Base-by-base conservation (phyloP, 352 stramenopile species). In the Globisporangium lucens region DNA sequence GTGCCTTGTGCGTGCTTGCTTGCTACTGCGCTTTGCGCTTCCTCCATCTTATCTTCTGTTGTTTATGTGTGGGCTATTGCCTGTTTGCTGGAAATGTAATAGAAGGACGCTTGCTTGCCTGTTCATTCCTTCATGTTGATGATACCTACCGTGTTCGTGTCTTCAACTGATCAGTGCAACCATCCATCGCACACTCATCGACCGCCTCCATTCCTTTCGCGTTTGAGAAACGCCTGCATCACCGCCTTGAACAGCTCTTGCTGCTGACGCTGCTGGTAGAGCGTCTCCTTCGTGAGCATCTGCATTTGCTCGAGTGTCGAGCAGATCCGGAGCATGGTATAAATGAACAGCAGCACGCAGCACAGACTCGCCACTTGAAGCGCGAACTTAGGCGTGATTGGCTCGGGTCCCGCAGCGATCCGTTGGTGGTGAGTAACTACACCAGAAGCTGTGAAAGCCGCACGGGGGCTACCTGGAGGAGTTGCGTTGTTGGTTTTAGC, bases 331-430 rank as follows among this genome's bases (percentile, higher is more conserved):
- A 85, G 79, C 69, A 93, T 87, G 8, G 76, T 89, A 70, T 84
- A 92, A 63, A 93, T 67, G 66, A 93, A 89, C 53, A 95, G 51
- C 27, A 93, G 46, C 41, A 82, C 63, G 63, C 85, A 91, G 22
- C 88, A 12, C 8, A 90, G 56, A 24, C 76, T 75, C 10, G 77
- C 73, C 13, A 78, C 46, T 61, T 87, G 81, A 38, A 93, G 67
- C 12, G 62, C 62, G 33, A 68, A 65, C n/a, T 64, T 68, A 49
- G 57, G 49, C 12, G 57, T n/a, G 20, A 56, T 61, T 2, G 41
- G 13, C 17, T 63, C 59, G 9, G 30, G n/a, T 29, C n/a, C 22
- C 2, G 7, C 43, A 22, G 43, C 15, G n/a, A 15, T 47, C 20
- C 35, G 41, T 30, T 13, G 30, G 17, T 24, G 17, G 8, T 24